A percentile compares a stretch with the other conserved stretches of the same genome.
Conservation (phyloP, 306 rosid species). For the Ormosia emarginata region DNA sequence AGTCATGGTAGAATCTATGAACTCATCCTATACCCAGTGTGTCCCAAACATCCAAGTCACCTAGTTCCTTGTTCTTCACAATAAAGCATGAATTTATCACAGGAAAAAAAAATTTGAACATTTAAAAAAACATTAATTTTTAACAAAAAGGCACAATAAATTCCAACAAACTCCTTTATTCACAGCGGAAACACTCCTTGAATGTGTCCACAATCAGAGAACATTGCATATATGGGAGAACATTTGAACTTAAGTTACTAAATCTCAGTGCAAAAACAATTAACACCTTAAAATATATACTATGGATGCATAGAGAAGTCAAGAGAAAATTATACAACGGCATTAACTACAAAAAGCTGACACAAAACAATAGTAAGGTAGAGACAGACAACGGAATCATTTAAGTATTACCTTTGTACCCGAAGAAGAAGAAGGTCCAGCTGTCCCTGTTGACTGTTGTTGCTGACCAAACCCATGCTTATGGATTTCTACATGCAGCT, state of each 20-base stretch:
- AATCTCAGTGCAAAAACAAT: background rate
- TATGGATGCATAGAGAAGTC: background rate
- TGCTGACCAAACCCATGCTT: slow-evolving; percentile 59
- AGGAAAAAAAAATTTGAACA: background rate
- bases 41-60: background rate
- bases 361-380: background rate
- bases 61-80: background rate
- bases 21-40: background rate
- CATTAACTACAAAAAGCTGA: background rate
- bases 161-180: background rate
- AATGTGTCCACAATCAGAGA: background rate
- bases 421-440: slow-evolving; percentile 69
- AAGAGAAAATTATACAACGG: background rate
- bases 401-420: slow-evolving; percentile 53
- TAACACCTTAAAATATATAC: background rate
- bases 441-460: slow-evolving; percentile 43
- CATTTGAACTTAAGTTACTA: background rate
- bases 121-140: background rate
- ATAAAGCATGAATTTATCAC: background rate
- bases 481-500: slow-evolving; percentile 62
- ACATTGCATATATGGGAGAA: background rate
- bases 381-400: background rate
- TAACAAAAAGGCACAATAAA: background rate
- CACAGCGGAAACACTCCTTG: background rate
- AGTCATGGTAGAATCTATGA: background rate